Conservation (phyloP, 148 eudicot species). For the Polygonum maritimum region DNA sequence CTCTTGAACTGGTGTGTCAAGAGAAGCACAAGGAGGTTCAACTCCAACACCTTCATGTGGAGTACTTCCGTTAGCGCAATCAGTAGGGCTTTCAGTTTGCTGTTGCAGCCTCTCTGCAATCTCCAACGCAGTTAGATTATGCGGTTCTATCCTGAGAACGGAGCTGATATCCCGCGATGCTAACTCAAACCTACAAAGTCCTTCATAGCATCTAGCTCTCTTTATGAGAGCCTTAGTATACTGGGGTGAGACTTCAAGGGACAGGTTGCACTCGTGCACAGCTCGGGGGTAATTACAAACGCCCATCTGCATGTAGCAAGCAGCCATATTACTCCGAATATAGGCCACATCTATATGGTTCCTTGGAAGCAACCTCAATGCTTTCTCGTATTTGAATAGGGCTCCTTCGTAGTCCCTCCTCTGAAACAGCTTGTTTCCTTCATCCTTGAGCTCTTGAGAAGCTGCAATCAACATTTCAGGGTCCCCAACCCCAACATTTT, state of each 20-base stretch:
- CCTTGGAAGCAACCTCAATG: slow-evolving; percentile 69
- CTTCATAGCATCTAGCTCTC: slow-evolving; percentile 92
- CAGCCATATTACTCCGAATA: slow-evolving; percentile 84
- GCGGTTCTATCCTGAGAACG: slow-evolving; percentile 64
- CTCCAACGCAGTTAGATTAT: slow-evolving; percentile 79
- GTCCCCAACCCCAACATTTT: slow-evolving; percentile 24
- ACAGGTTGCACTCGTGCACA: slow-evolving; percentile 91
- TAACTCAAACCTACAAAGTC: slow-evolving; percentile 56
- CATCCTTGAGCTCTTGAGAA: slow-evolving; percentile 72
- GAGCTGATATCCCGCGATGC: slow-evolving; percentile 61
- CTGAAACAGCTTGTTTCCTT: slow-evolving; percentile 87
- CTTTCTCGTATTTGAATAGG: slow-evolving; percentile 81
- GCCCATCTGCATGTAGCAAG: slow-evolving; percentile 93
- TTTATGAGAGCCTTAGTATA: slow-evolving; percentile 86
- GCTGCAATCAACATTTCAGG: slow-evolving; percentile 56
- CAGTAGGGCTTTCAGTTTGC: slow-evolving; percentile 30
- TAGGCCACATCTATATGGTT: slow-evolving; percentile 83
- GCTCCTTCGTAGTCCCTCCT: slow-evolving; percentile 79
- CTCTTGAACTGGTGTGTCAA: slow-evolving; percentile 23
- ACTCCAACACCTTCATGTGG: slow-evolving; percentile 25
- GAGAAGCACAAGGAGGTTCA: slow-evolving; percentile 32
- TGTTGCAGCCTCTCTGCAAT: slow-evolving; percentile 58
- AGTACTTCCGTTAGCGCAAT: slow-evolving; percentile 20
- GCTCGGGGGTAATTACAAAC: slow-evolving; percentile 75
- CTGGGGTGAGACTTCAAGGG: slow-evolving; percentile 84